Conservation (phyloP, 805 yeast species). For the Hanseniaspora hatyaiensis region DNA sequence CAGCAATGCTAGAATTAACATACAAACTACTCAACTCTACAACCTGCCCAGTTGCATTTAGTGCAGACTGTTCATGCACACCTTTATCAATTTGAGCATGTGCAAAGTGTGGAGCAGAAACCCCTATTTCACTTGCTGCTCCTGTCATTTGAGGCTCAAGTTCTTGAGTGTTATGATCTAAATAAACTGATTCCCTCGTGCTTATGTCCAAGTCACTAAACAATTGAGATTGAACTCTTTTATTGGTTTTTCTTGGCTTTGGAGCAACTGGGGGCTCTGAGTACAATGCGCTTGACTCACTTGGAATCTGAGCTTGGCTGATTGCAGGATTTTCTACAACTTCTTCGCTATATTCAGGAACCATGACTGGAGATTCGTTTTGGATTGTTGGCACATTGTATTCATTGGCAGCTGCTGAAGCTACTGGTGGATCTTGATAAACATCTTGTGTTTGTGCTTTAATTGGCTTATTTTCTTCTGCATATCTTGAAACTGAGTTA, state of each 20-base stretch:
- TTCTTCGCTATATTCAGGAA: not conserved
- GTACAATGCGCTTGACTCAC: slow-evolving; percentile 10
- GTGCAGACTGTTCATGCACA: not conserved
- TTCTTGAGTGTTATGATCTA: slow-evolving; percentile 27
- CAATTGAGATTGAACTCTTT: slow-evolving; percentile 11
- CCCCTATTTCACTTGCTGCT: not conserved
- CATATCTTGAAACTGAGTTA: too few relatives aligned
- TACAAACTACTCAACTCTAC: slow-evolving; percentile 38
- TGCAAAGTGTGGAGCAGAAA: slow-evolving; percentile 19
- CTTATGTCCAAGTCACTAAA: slow-evolving; percentile 15
- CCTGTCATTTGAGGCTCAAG: slow-evolving; percentile 37
- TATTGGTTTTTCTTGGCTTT: slow-evolving; percentile 21
- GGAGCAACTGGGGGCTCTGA: slow-evolving; percentile 22
- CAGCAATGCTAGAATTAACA: slow-evolving; percentile 75
- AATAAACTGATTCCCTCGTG: slow-evolving; percentile 18
- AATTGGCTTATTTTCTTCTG: not conserved
- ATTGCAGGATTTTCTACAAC: slow-evolving; percentile 4
- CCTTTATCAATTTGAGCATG: slow-evolving; percentile 19
- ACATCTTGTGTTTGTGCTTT: not conserved
- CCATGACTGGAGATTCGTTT: not conserved
- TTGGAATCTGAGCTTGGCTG: not conserved
- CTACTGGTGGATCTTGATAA: not conserved
- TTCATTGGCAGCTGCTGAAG: too few relatives aligned
- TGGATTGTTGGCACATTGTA: not conserved
- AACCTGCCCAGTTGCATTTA: not conserved